phyloP scores from a whole-genome alignment of 2,329 filamentous ascomycete species.

The Rutstroemia sp. region DNA sequence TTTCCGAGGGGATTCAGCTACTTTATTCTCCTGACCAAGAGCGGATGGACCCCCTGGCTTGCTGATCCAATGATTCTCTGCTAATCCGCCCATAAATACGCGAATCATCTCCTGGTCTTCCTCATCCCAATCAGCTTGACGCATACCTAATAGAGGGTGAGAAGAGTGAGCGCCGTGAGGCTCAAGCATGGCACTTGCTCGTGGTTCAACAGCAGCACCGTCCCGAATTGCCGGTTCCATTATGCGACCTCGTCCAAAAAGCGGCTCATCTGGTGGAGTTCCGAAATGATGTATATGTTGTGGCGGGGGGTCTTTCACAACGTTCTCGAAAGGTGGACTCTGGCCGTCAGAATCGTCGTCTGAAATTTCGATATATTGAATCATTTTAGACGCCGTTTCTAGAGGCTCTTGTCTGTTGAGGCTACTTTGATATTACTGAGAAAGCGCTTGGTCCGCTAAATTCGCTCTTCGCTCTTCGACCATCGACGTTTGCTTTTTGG shows the following conservation, averaged over 20 bases:
- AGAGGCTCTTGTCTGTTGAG: too few species aligned
- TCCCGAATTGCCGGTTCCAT: too few species aligned
- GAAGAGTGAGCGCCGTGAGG: too few species aligned
- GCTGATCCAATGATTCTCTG: not conserved
- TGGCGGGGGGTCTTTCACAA: not conserved
- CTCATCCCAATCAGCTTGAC: not conserved
- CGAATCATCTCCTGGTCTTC: constrained; percentile 1
- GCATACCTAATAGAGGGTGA: not conserved
- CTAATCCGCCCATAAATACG: not conserved
- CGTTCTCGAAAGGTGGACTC: not conserved
- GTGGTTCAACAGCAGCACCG: too few species aligned
- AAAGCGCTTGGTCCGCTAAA: not conserved
- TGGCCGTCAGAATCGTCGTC: not conserved
- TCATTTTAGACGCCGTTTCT: too few species aligned
- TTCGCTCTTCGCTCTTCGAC: too few species aligned
- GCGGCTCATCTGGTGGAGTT: too few species aligned
- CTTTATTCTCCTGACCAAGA: not conserved
- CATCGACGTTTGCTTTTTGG: too few species aligned
- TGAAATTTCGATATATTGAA: not conserved
- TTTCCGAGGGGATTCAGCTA: not conserved
- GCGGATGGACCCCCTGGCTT: not conserved
- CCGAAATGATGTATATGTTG: too few species aligned
- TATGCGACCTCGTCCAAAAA: too few species aligned
- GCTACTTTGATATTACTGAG: not conserved
- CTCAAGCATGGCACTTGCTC: too few species aligned